Percentiles rank a stretch among this genome's conserved stretches.
Conservation (phyloP, 164 flowering plant species). For the Akebia trifoliata region DNA sequence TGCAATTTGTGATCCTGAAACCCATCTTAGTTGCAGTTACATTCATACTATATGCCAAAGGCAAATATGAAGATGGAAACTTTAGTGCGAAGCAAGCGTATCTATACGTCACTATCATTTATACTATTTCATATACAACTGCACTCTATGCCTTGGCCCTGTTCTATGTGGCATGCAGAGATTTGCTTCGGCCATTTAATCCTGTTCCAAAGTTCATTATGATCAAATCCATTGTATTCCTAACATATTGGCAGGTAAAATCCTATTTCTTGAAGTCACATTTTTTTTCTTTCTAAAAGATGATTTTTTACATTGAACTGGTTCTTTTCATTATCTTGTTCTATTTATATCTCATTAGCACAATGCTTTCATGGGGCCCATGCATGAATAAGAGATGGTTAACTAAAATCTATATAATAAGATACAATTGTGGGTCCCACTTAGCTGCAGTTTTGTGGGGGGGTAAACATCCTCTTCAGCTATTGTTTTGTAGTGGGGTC, state of each 20-base stretch:
- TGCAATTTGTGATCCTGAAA: slow-evolving; percentile 96
- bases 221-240: slow-evolving; percentile 88
- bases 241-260: slow-evolving; percentile 97
- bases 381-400: neutral
- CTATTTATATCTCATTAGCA: neutral
- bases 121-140: slow-evolving; percentile 79
- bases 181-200: slow-evolving; percentile 88
- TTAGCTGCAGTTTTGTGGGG: too few relatives aligned
- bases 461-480: too few relatives aligned
- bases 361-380: neutral
- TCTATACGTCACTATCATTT: slow-evolving; percentile 83
- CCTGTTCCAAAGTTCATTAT: slow-evolving; percentile 93
- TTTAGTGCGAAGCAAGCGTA: slow-evolving; percentile 79
- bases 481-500: neutral
- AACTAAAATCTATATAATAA: too few relatives aligned
- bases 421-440: too few relatives aligned
- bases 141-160: slow-evolving; percentile 89
- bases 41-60: slow-evolving; percentile 76
- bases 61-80: slow-evolving; percentile 91
- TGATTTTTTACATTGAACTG: neutral
- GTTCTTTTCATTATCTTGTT: neutral
- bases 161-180: slow-evolving; percentile 93
- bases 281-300: neutral
- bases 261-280: neutral
- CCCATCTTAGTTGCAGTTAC: slow-evolving; percentile 83